phyloP scores from a whole-genome alignment of 2,329 filamentous ascomycete species.

The Aspergillus sp. region DNA sequence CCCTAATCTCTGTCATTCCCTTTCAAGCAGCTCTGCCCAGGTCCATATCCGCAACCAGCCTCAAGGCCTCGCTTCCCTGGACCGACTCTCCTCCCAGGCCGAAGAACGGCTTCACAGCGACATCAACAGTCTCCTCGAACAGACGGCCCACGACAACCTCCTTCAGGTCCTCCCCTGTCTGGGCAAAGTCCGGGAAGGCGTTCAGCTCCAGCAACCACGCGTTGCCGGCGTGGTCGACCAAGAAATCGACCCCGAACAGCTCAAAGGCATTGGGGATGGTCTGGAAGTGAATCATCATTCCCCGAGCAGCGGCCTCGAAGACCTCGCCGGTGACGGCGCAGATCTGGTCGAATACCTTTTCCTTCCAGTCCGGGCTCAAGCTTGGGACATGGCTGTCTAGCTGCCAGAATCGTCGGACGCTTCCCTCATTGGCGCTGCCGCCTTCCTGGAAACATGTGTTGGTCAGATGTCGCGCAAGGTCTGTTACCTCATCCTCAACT shows the following conservation, averaged over 20 bases:
- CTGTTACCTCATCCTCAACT: slow-evolving; percentile 32
- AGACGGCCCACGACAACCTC: slow-evolving; percentile 60
- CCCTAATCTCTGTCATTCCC: too few relatives aligned
- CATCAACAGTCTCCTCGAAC: slow-evolving; percentile 63
- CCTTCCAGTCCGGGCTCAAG: slow-evolving; percentile 39
- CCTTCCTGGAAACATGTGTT: slow-evolving; percentile 84
- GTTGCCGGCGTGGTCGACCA: slow-evolving; percentile 58
- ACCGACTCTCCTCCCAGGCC: slow-evolving; percentile 16
- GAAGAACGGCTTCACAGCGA: slow-evolving; percentile 63
- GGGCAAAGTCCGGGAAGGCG: slow-evolving; percentile 89
- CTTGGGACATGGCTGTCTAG: slow-evolving; percentile 40
- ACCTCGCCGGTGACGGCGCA: slow-evolving; percentile 62
- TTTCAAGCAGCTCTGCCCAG: slow-evolving; percentile 26
- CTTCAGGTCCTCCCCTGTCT: slow-evolving; percentile 70
- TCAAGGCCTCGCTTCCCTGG: slow-evolving; percentile 22
- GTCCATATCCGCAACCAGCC: slow-evolving; percentile 32
- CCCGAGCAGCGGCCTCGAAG: slow-evolving; percentile 77
- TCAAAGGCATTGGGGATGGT: slow-evolving; percentile 82
- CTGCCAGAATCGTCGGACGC: slow-evolving; percentile 66
- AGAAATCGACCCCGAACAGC: slow-evolving; percentile 81
- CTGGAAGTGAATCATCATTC: slow-evolving; percentile 87
- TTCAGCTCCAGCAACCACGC: slow-evolving; percentile 85
- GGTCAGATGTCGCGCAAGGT: slow-evolving; percentile 72
- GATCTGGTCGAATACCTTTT: slow-evolving; percentile 63
- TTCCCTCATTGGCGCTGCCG: slow-evolving; percentile 46